A percentile compares a stretch with the other conserved stretches of the same genome.
These are phyloP conservation scores for Candida pseudoglaebosa DNA, from an alignment of 805 yeast genomes.

Conservation along the genomic window DNA sequence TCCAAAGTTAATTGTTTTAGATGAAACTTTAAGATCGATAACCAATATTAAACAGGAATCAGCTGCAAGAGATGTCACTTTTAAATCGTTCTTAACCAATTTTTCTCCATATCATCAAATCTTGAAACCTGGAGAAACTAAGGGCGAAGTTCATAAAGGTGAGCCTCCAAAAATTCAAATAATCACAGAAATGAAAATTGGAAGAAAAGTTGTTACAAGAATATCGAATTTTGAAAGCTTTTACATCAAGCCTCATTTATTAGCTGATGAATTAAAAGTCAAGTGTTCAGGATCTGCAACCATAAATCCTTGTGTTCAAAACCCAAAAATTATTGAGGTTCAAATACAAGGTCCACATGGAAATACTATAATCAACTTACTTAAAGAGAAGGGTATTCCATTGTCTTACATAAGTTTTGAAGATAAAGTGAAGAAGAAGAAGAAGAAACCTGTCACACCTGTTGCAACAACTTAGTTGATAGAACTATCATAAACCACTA, in stretches of 20 bases:
- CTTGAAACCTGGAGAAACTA: slow-evolving; percentile 40
- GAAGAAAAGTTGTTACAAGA: slow-evolving; percentile 75
- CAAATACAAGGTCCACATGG: slow-evolving; percentile 91
- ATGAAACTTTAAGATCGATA: slow-evolving; percentile 48
- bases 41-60: slow-evolving; percentile 27
- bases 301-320: slow-evolving; percentile 53
- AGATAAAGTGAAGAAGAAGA: slow-evolving; percentile 57
- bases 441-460: slow-evolving; percentile 6
- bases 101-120: slow-evolving; percentile 51
- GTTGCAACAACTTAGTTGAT: neutral
- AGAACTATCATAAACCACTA: neutral
- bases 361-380: slow-evolving; percentile 51
- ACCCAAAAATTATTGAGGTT: slow-evolving; percentile 60
- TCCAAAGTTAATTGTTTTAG: slow-evolving; percentile 52
- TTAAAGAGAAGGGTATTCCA: slow-evolving; percentile 62
- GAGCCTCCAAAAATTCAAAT: slow-evolving; percentile 62
- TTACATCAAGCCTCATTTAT: slow-evolving; percentile 55
- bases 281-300: slow-evolving; percentile 90
- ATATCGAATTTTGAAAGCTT: slow-evolving; percentile 67
- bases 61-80: slow-evolving; percentile 41
- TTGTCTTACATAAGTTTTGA: slow-evolving; percentile 60
- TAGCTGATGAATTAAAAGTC: slow-evolving; percentile 67
- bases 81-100: slow-evolving; percentile 41
- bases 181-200: slow-evolving; percentile 70
- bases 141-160: slow-evolving; percentile 51